Evolutionary conservation across 2,329 filamentous ascomycete genomes (phyloP), one percentile per base, ranked within the genome.

Genomic region (Calonectria montana): DNA sequence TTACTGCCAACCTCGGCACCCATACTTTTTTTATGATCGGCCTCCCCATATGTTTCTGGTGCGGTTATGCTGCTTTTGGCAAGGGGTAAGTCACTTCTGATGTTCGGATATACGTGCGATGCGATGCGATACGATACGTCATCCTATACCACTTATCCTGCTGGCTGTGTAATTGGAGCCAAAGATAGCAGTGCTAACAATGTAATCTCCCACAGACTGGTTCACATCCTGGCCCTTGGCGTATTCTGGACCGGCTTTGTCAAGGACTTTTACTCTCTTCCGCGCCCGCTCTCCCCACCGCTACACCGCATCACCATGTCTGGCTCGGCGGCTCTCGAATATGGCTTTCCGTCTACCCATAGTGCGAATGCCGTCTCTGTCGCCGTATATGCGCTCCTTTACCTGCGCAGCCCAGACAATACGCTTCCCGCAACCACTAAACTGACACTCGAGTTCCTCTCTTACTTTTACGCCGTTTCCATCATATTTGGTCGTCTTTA

Each of bases 21-120:
- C 97, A 99, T 84, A 99, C 97, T 0, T 98, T 98, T 87, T 99
- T 98, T 88, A 98, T 98, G 96, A 90, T 98, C 76, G 93, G 95
- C 70, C 86, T 99, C 80, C 97, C 97, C 7, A 94, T 98, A 75
- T 90, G 98, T 77, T 98, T 98, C 86, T 99, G 97, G 97, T 98
- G 95, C 80, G 96, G 96, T 66, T 94, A 96, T 84, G 92, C 93
- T 50, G 92, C 90, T 74, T 90, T 97, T 76, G 97, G 95, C 67
- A 93, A 97, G 86, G 96, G 93, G 94, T 97, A 91, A 78, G 92
- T 88, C 66, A 71, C 43, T 31, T 48, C 57, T 66, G 61, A 41
- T 45, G 25, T 50, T 53, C 10, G 41, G 27, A 12, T 62, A 57
- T 50, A 45, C 27, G 45, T 50, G 69, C 39, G 45, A 65, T 71